Conservation (phyloP, 805 yeast genomes). For the Hanseniaspora guilliermondii region DNA sequence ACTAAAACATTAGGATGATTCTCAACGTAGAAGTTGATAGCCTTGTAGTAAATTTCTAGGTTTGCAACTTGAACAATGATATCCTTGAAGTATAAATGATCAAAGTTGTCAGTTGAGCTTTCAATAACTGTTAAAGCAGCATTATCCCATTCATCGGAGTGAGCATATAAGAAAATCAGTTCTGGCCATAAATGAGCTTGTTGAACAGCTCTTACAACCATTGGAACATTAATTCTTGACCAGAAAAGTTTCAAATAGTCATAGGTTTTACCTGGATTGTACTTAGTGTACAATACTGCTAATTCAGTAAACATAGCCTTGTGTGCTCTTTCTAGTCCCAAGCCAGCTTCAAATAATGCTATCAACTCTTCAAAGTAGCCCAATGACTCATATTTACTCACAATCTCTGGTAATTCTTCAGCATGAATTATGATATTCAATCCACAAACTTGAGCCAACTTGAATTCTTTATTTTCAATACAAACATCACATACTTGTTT, state of each 20-base stretch:
- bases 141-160: conserved; percentile 98
- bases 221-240: conserved; percentile 96
- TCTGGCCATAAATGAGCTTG: conserved; percentile 93
- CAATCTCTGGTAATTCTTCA: conserved; percentile 86
- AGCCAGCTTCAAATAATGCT: conserved; percentile 86
- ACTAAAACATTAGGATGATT: conserved; percentile 85
- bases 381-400: conserved; percentile 68
- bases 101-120: conserved; percentile 82
- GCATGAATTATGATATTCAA: conserved; percentile 93
- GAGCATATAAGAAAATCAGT: conserved; percentile 88
- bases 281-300: conserved; percentile 81
- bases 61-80: conserved; percentile 88
- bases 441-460: conserved; percentile 97
- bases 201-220: conserved; percentile 88
- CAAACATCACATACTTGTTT: conserved; percentile 95
- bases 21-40: conserved; percentile 83
- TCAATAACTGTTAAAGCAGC: conserved; percentile 96
- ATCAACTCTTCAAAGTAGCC: conserved; percentile 90
- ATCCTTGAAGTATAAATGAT: conserved; percentile 88
- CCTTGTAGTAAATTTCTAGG: conserved; percentile 92
- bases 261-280: conserved; percentile 79
- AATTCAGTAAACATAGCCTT: conserved; percentile 99
- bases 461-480: conserved; percentile 85
- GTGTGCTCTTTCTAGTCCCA: conserved; percentile 95
- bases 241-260: conserved; percentile 95